Evolutionary conservation across 768 basidiomycete genomes (phyloP), one percentile per base, ranked within the genome.

Genomic region (Suillus discolor): DNA sequence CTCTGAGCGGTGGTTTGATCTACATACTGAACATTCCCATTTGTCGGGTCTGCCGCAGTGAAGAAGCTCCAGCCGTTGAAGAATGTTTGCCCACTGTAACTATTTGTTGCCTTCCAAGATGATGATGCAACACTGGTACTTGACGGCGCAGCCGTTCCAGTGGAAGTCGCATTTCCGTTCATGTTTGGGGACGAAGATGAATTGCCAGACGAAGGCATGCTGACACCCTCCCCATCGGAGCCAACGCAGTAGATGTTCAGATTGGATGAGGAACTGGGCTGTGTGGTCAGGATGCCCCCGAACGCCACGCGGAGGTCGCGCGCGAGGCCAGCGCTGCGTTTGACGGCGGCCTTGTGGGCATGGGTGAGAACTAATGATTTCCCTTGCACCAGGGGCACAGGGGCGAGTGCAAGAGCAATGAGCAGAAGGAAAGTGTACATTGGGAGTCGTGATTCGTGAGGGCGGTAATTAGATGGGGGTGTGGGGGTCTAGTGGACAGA

Each of bases 11-110:
- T 84, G 64, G 70, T 69, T 71, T 88, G 81, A 73, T 89, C 84
- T 6, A 93, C 79, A 75, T 89, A 96, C 67, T 87, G 78, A 41
- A 93, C 92, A 41, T 79, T 78, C 41, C 91, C 92, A 68, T 88
- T 77, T 0, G 95, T 97, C 6, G 95, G 94, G 80, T 97, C 95
- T 12, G 79, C 70, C 38, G 69, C 76, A 11, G 82, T 85, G 72
- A 81, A 89, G 79, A 96, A 97, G 70, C 85, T 73, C 90, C 91
- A 96, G 57, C 88, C 90, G 72, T 91, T 80, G 67, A 96, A 97
- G 81, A 97, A 97, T 49, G 81, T 82, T 57, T 78, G 80, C 23
- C 93, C 94, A 59, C 82, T 76, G 75, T 90, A 88, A 18, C 80
- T 79, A 69, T 88, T 83, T 20, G 80, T 77, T 57, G 90, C 78